A percentile compares a stretch with the other conserved stretches of the same genome.
These are phyloP conservation scores for Vanilla planifolia DNA, from an alignment of 106 monocot genomes.

Conservation along the genomic window DNA sequence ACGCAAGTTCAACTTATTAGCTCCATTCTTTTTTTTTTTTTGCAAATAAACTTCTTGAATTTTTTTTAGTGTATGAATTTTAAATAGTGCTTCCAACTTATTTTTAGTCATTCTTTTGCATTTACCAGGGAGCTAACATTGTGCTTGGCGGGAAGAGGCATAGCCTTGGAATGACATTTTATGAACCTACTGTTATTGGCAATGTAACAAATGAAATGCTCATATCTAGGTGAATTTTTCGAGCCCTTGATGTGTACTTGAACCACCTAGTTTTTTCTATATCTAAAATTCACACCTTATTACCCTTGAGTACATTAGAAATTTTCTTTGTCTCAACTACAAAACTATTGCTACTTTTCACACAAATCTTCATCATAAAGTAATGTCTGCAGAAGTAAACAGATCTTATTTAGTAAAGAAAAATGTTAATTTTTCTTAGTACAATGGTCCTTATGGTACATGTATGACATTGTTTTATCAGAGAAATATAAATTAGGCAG, in stretches of 20 bases:
- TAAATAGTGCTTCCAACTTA: no score
- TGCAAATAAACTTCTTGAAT: not conserved
- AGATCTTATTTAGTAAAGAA: no score
- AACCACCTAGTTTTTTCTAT: not conserved
- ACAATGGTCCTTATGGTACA: no score
- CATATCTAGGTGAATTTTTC: constrained; percentile 31
- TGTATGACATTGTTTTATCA: no score
- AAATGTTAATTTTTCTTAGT: no score
- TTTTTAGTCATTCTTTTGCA: not conserved
- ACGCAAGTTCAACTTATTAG: not conserved
- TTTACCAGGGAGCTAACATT: constrained; percentile 54
- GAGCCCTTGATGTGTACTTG: not conserved
- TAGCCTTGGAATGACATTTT: constrained; percentile 70
- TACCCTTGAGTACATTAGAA: no score
- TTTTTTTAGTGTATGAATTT: not conserved
- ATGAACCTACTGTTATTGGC: constrained; percentile 64
- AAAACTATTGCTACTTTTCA: no score
- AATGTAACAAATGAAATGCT: constrained; percentile 73
- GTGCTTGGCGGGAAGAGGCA: constrained; percentile 61
- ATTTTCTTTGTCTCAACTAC: no score
- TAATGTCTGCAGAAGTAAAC: no score
- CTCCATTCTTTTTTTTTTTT: not conserved
- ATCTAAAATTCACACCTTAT: no score
- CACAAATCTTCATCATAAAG: no score
- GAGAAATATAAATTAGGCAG: no score